Percentiles rank a stretch among this genome's conserved stretches.
Evolutionary conservation across 495 filamentous ascomycete genomes (phyloP).

Genomic region (Symbiotaphrina buchneri): DNA sequence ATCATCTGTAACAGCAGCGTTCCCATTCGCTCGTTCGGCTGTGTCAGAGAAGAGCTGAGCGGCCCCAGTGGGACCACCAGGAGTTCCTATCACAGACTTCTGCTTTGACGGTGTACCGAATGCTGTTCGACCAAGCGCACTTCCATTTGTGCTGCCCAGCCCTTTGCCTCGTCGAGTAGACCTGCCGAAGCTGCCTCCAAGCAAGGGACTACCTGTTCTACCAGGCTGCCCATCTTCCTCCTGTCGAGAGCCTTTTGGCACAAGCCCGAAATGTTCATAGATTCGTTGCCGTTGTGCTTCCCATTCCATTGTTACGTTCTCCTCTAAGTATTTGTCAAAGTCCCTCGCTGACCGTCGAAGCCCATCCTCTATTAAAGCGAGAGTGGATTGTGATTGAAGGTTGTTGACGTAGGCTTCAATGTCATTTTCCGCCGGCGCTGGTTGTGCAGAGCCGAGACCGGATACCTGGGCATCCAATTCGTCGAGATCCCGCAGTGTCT

Average conservation of each 20-base stretch:
- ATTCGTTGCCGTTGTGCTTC: slow-evolving; percentile 78
- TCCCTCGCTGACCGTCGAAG: slow-evolving; percentile 67
- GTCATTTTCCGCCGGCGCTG: slow-evolving; percentile 36
- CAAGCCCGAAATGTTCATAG: slow-evolving; percentile 89
- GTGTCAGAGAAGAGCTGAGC: slow-evolving; percentile 40
- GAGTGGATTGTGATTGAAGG: slow-evolving; percentile 71
- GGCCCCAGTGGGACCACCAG: slow-evolving; percentile 25
- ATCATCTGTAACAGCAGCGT: slow-evolving; percentile 32
- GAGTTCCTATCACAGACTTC: slow-evolving; percentile 66
- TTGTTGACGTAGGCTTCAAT: slow-evolving; percentile 64
- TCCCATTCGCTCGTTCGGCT: slow-evolving; percentile 24
- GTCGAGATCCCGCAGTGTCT: slow-evolving; percentile 57
- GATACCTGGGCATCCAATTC: slow-evolving; percentile 24
- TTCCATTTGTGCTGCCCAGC: slow-evolving; percentile 13
- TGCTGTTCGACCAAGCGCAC: slow-evolving; percentile 24
- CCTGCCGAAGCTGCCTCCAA: slow-evolving; percentile 34
- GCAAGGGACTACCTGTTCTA: slow-evolving; percentile 5
- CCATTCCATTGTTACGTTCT: slow-evolving; percentile 89
- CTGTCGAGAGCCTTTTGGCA: slow-evolving; percentile 27
- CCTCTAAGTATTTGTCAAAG: slow-evolving; percentile 82
- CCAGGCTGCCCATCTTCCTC: slow-evolving; percentile 18
- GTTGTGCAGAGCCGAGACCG: slow-evolving; percentile 14
- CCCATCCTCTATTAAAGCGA: slow-evolving; percentile 77
- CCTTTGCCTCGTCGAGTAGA: slow-evolving; percentile 25
- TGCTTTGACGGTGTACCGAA: slow-evolving; percentile 53